Percentiles rank a stretch among this genome's conserved stretches.
Evolutionary conservation across 192 early-diverging fungal species (phyloP).

Genomic region (Linderina pennispora): DNA sequence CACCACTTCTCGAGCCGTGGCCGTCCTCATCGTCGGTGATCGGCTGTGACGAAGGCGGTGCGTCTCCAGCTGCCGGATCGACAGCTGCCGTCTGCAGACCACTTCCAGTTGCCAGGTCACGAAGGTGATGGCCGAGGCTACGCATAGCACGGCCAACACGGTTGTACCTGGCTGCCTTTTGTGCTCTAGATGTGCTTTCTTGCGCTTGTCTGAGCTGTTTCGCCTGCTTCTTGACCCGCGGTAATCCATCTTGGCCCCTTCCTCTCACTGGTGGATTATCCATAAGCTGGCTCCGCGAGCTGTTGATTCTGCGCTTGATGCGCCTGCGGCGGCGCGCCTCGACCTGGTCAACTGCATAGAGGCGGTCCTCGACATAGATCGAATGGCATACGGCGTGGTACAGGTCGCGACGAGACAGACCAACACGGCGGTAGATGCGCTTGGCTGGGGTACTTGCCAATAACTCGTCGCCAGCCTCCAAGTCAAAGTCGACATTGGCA

Average conservation of each 20-base stretch:
- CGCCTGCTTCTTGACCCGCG: constrained; percentile 12
- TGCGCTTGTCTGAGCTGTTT: too few species aligned
- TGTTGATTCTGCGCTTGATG: constrained; percentile 5
- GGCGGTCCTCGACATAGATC: constrained; percentile 28
- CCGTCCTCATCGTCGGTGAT: constrained; percentile 12
- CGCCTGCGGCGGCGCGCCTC: constrained; percentile 18
- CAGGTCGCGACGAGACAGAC: constrained; percentile 34
- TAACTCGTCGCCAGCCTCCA: constrained; percentile 4
- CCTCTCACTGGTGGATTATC: too few species aligned
- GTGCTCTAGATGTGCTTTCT: too few species aligned
- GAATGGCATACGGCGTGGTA: constrained; percentile 31
- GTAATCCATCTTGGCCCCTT: too few species aligned
- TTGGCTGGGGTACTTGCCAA: constrained; percentile 23
- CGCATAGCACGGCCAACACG: constrained; percentile 23
- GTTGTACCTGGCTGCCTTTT: constrained; percentile 9
- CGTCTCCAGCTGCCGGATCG: constrained; percentile 1
- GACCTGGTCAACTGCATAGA: constrained; percentile 21
- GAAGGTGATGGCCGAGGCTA: constrained; percentile 24
- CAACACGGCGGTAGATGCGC: constrained; percentile 30
- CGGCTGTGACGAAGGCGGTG: constrained; percentile 1
- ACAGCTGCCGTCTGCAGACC: constrained; percentile 13
- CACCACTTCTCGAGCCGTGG: too few species aligned
- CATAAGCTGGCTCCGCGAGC: not conserved
- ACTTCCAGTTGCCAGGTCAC: constrained; percentile 19
- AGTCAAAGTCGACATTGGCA: constrained; percentile 2